Evolutionary conservation across 2,329 filamentous ascomycete genomes (phyloP).

Genomic region (Nothomitra cinnamomea): DNA sequence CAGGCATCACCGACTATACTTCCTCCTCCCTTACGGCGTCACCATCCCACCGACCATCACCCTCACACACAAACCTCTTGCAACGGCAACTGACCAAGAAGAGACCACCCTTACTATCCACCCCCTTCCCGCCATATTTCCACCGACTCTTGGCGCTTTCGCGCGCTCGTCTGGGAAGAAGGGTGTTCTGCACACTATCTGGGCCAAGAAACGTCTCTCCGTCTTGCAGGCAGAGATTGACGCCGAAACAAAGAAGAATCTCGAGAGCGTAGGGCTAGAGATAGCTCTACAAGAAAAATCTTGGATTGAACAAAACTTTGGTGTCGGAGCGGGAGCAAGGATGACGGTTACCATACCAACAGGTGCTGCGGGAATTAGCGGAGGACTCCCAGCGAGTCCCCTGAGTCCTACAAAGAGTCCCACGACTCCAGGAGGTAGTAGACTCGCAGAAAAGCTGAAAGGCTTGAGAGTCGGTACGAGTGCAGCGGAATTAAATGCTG

Average conservation of each 20-base stretch:
- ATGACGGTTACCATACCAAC: constrained; percentile 21
- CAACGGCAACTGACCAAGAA: constrained; percentile 20
- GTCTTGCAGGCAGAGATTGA: constrained; percentile 64
- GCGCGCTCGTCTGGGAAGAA: constrained; percentile 51
- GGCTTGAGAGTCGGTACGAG: constrained; percentile 65
- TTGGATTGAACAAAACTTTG: constrained; percentile 76
- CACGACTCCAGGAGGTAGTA: constrained; percentile 43
- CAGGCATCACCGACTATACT: constrained; percentile 52
- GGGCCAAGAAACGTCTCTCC: constrained; percentile 68
- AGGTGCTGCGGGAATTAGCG: constrained; percentile 4
- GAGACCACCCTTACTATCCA: constrained; percentile 45
- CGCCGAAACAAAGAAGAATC: constrained; percentile 52
- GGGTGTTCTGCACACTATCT: constrained; percentile 75
- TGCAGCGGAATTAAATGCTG: constrained; percentile 41
- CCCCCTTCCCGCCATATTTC: constrained; percentile 74
- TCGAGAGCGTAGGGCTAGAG: constrained; percentile 65
- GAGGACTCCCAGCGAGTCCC: constrained; percentile 28
- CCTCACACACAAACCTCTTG: constrained; percentile 35
- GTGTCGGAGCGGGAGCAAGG: constrained; percentile 30
- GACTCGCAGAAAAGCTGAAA: constrained; percentile 62
- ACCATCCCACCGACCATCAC: constrained; percentile 56
- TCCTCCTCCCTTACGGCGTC: constrained; percentile 57
- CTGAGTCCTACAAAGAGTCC: constrained; percentile 29
- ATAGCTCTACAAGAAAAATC: constrained; percentile 72
- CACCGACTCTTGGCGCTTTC: constrained; percentile 52